Conservation (phyloP, 1,284 basidiomycete species). For the Puccinia hordei region DNA sequence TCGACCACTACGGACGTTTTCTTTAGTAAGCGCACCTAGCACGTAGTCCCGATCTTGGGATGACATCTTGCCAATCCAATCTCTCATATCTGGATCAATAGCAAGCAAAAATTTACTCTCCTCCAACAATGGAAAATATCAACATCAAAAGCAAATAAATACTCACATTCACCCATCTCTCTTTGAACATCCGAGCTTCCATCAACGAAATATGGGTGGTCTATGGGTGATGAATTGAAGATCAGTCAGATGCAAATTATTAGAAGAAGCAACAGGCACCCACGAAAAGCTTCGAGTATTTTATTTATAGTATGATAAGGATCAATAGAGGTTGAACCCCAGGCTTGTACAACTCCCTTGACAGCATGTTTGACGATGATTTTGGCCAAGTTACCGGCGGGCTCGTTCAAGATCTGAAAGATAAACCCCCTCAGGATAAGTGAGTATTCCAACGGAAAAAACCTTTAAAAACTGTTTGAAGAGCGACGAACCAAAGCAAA, state of each 20-base stretch:
- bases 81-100: conserved; percentile 49
- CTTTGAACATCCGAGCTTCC: conserved; percentile 50
- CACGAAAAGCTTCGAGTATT: conserved; percentile 51
- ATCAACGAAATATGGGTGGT: conserved; percentile 51
- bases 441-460: not conserved
- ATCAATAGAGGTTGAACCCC: conserved; percentile 61
- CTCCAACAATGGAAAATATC: not conserved
- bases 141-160: not conserved
- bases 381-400: conserved; percentile 60
- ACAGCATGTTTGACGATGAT: conserved; percentile 67
- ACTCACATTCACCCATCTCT: conserved; percentile 51
- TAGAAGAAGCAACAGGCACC: not conserved
- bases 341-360: conserved; percentile 74
- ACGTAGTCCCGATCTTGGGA: conserved; percentile 52
- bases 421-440: not conserved
- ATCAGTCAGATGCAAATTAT: not conserved
- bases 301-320: conserved; percentile 44
- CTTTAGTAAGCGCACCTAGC: conserved; percentile 57
- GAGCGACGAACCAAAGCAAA: conserved; percentile 53
- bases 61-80: conserved; percentile 51
- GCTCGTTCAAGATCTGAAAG: conserved; percentile 58
- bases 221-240: not conserved
- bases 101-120: not conserved
- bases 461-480: not conserved
- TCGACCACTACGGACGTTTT: conserved; percentile 56